These are phyloP conservation scores for Aspergillus fumigatiaffinis DNA, from an alignment of 2,329 filamentous ascomycete species.

Conservation along the genomic window DNA sequence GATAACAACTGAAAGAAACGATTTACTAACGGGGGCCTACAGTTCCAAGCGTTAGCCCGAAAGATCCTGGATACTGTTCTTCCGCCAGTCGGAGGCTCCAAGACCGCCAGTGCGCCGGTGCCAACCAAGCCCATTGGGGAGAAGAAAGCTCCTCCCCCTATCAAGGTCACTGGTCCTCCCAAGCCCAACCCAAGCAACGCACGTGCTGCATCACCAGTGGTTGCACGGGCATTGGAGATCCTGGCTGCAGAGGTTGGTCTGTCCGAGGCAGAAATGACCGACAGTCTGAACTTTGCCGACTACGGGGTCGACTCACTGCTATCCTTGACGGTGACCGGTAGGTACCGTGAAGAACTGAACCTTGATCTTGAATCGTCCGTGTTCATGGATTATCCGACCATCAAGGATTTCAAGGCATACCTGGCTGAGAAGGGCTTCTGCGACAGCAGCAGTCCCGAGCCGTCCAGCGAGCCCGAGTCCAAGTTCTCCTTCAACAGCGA, in stretches of 20 bases:
- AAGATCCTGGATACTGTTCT: slow-evolving; percentile 41
- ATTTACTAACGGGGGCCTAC: neutral
- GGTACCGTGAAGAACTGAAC: slow-evolving; percentile 59
- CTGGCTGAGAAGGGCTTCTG: slow-evolving; percentile 37
- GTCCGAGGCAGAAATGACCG: slow-evolving; percentile 55
- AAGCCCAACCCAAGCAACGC: neutral
- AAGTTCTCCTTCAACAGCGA: slow-evolving; percentile 23
- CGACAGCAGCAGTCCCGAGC: slow-evolving; percentile 26
- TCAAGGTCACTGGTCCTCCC: neutral
- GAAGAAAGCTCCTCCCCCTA: slow-evolving; percentile 15
- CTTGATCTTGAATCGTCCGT: slow-evolving; percentile 56
- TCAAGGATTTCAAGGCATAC: slow-evolving; percentile 58
- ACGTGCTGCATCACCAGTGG: slow-evolving; percentile 12
- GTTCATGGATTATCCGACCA: slow-evolving; percentile 58
- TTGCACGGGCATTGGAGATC: slow-evolving; percentile 35
- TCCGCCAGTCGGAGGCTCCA: slow-evolving; percentile 29
- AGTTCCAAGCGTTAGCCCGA: slow-evolving; percentile 42
- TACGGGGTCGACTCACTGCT: slow-evolving; percentile 61
- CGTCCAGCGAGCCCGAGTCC: slow-evolving; percentile 26
- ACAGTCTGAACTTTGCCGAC: slow-evolving; percentile 59
- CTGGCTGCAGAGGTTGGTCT: slow-evolving; percentile 51
- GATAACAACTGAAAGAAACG: neutral
- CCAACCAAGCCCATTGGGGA: slow-evolving; percentile 20
- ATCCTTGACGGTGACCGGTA: slow-evolving; percentile 58
- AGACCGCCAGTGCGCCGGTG: slow-evolving; percentile 22